Conservation (phyloP, 352 stramenopile species). For the Globisporangium carolinianum region DNA sequence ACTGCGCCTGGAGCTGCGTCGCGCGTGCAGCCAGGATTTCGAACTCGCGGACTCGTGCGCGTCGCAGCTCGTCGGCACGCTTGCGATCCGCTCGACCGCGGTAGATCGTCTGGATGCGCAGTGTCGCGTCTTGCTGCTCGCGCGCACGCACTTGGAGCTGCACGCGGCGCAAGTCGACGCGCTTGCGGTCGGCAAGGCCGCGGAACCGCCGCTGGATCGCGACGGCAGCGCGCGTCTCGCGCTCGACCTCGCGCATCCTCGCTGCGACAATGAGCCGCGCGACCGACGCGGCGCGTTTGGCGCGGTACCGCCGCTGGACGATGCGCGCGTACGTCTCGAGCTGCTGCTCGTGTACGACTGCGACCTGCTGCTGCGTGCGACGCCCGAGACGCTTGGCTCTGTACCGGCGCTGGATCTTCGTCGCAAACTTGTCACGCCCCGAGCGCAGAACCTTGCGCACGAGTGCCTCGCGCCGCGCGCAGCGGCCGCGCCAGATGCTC, state of each 20-base stretch:
- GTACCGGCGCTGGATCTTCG: conserved; percentile 65
- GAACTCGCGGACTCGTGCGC: conserved; percentile 24
- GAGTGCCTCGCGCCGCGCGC: conserved; percentile 36
- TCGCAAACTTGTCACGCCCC: conserved; percentile 41
- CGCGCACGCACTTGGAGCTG: conserved; percentile 20
- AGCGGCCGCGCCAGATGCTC: conserved; percentile 54
- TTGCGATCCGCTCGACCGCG: conserved; percentile 41
- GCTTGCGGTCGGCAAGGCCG: conserved; percentile 25
- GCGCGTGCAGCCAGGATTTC: conserved; percentile 28
- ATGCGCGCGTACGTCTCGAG: conserved; percentile 31
- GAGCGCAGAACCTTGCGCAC: conserved; percentile 38
- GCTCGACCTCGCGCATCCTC: conserved; percentile 21
- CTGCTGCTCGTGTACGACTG: conserved; percentile 36
- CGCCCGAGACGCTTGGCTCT: conserved; percentile 30
- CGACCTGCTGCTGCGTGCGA: conserved; percentile 22
- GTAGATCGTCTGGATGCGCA: conserved; percentile 53
- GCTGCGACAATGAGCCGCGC: conserved; percentile 29
- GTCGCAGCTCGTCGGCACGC: conserved; percentile 25
- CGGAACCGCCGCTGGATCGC: conserved; percentile 52
- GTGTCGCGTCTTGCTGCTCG: conserved; percentile 32
- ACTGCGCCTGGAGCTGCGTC: conserved; percentile 43
- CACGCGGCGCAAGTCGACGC: conserved; percentile 26
- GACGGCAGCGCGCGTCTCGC: conserved; percentile 33
- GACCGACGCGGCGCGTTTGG: conserved; percentile 28
- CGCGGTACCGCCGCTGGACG: conserved; percentile 59